These are phyloP conservation scores for Senna siamea DNA, from an alignment of 306 rosid genomes.

Conservation along the genomic window DNA sequence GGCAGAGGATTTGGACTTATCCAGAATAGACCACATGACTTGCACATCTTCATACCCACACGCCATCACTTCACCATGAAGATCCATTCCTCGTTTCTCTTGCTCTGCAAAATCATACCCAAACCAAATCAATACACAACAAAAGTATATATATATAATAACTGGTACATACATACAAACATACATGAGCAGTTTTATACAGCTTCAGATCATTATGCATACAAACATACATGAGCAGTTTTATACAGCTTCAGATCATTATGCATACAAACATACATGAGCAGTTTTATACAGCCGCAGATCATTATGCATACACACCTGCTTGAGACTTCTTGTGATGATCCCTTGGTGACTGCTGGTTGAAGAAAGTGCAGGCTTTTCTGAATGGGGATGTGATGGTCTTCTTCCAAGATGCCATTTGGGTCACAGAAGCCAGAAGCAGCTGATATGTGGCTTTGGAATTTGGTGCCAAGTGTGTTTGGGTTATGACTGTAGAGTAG, in stretches of 20 bases:
- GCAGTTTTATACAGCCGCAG: neutral
- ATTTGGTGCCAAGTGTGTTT: neutral
- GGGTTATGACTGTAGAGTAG: slow-evolving; percentile 20
- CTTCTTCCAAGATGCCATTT: slow-evolving; percentile 93
- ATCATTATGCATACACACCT: slow-evolving; percentile 47
- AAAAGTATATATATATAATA: neutral
- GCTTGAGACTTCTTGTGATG: slow-evolving; percentile 62
- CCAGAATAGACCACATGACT: slow-evolving; percentile 97
- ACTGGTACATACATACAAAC: neutral
- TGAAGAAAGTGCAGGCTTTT: slow-evolving; percentile 83
- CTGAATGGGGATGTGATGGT: slow-evolving; percentile 86
- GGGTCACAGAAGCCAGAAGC: neutral
- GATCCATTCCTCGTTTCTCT: slow-evolving; percentile 68
- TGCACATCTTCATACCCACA: slow-evolving; percentile 95
- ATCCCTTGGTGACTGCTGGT: slow-evolving; percentile 67
- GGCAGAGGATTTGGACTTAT: slow-evolving; percentile 71
- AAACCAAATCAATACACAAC: neutral
- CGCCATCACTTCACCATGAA: slow-evolving; percentile 96
- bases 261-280: neutral
- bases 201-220: neutral
- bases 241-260: neutral
- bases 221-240: neutral
- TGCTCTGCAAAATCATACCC: slow-evolving; percentile 46
- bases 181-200: neutral
- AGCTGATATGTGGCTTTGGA: neutral